Evolutionary conservation across 2,329 filamentous ascomycete species (phyloP).

Genomic region (Fusarium nanum): DNA sequence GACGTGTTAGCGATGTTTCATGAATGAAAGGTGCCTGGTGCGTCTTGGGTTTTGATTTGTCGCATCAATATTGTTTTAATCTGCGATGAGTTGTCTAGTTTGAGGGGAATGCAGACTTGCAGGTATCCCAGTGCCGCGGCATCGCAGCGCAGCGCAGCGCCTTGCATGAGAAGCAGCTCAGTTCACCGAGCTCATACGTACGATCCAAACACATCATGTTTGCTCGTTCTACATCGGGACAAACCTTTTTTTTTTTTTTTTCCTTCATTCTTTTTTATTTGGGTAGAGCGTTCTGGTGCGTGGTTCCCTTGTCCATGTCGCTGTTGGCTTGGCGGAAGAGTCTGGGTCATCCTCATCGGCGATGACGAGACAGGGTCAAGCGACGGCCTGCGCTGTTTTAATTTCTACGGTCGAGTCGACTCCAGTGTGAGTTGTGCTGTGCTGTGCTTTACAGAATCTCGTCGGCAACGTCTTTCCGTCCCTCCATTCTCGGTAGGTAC

Average conservation of each 20-base stretch:
- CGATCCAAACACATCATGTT: slow-evolving; percentile 13
- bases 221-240: slow-evolving; percentile 4
- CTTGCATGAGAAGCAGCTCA: slow-evolving; percentile 9
- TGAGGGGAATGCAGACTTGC: neutral
- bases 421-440: neutral
- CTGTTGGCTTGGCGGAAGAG: slow-evolving; percentile 31
- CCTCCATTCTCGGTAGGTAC: neutral
- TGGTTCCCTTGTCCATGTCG: neutral
- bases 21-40: slow-evolving; percentile 5
- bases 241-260: neutral
- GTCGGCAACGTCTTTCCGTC: slow-evolving; percentile 24
- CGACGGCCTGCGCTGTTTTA: neutral
- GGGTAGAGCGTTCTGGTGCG: neutral
- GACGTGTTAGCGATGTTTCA: slow-evolving; percentile 37
- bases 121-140: slow-evolving; percentile 3
- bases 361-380: slow-evolving; percentile 22
- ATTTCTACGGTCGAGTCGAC: neutral
- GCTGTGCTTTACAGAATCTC: neutral
- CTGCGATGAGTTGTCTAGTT: slow-evolving; percentile 35
- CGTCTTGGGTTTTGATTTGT: slow-evolving; percentile 25
- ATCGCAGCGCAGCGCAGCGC: neutral
- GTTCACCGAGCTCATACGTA: slow-evolving; percentile 4
- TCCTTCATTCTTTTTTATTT: neutral
- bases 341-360: slow-evolving; percentile 30
- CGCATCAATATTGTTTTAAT: slow-evolving; percentile 17